Evolutionary conservation across 345 rosid genomes (phyloP).

Genomic region (Rhodomyrtus tomentosa): DNA sequence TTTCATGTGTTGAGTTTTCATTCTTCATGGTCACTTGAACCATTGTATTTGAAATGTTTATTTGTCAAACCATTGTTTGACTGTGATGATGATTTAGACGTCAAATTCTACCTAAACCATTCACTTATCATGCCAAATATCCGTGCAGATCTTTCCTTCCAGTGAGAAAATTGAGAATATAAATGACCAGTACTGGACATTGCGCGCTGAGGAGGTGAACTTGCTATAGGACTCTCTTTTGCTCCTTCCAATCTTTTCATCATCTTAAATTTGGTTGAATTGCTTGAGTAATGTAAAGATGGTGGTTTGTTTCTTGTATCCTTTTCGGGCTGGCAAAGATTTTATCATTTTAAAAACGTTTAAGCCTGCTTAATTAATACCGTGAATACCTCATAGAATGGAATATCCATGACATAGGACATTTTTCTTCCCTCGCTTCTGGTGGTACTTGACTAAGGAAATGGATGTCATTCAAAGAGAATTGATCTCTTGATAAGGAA

Average conservation of each 20-base stretch:
- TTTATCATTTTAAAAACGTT: not conserved
- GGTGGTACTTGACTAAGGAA: not conserved
- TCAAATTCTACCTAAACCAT: not conserved
- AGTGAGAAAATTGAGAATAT: slow-evolving; percentile 90
- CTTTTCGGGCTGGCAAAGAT: not conserved
- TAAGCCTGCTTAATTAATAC: not conserved
- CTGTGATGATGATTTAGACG: not conserved
- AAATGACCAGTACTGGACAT: slow-evolving; percentile 96
- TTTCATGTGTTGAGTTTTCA: not conserved
- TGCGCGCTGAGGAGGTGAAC: slow-evolving; percentile 94
- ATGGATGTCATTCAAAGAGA: not conserved
- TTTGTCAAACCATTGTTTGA: not conserved
- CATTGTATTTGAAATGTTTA: not conserved
- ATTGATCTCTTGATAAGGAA: not conserved
- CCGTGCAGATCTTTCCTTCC: slow-evolving; percentile 67
- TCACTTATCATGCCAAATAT: not conserved
- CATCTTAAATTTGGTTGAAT: not conserved
- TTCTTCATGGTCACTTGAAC: not conserved
- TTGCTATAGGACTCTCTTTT: not conserved
- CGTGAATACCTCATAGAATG: not conserved
- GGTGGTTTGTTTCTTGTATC: not conserved
- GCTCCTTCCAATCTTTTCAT: not conserved
- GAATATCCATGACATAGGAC: not conserved
- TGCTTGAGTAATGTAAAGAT: not conserved
- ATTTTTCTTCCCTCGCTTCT: not conserved